These are phyloP conservation scores for Scutellaria barbata DNA, from an alignment of 257 asterid species.

Conservation along the genomic window DNA sequence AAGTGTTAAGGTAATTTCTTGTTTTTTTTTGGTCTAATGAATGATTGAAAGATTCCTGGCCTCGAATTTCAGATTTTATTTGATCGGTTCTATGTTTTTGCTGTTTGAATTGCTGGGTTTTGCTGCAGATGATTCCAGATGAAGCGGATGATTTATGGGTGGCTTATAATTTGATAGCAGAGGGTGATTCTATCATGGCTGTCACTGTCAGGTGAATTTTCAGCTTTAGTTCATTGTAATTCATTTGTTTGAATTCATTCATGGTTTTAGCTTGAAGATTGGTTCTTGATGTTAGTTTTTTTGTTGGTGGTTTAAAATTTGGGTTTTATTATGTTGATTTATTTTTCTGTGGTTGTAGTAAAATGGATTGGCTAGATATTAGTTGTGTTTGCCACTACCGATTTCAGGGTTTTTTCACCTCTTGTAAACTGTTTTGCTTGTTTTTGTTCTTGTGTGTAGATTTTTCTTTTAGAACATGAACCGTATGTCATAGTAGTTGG, in stretches of 20 bases:
- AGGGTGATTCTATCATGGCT: slow-evolving; percentile 76
- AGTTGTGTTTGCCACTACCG: background rate
- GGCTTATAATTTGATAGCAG: slow-evolving; percentile 76
- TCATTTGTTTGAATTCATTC: background rate
- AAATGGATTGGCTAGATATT: background rate
- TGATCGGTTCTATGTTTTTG: slow-evolving; percentile 5
- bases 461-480: too few relatives aligned
- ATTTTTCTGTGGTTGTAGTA: background rate
- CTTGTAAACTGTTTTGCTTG: too few relatives aligned
- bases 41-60: background rate
- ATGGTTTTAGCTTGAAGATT: background rate
- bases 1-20: slow-evolving; percentile 70
- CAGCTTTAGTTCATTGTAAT: slow-evolving; percentile 4
- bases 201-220: slow-evolving; percentile 68
- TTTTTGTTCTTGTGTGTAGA: too few relatives aligned
- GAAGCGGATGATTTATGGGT: slow-evolving; percentile 96
- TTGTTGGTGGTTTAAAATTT: background rate
- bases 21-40: background rate
- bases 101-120: slow-evolving; percentile 32
- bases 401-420: too few relatives aligned
- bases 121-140: slow-evolving; percentile 77
- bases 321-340: background rate
- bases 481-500: too few relatives aligned
- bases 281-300: background rate
- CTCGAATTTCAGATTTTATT: background rate